Evolutionary conservation across 2,329 filamentous ascomycete genomes (phyloP), one percentile per base, ranked within the genome.

Genomic region (Pseudovirgaria hyperparasitica): DNA sequence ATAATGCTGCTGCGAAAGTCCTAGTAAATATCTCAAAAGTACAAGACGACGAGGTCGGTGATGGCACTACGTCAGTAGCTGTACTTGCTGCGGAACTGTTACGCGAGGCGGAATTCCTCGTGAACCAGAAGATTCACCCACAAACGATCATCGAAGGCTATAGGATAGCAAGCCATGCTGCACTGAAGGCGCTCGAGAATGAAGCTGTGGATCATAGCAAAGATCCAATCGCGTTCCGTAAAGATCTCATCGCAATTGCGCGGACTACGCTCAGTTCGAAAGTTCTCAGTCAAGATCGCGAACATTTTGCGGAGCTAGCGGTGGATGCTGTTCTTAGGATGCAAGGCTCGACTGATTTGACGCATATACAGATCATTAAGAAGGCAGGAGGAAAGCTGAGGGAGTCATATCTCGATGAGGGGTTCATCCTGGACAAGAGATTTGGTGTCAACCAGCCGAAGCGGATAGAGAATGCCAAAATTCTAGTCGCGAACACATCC

Each of bases 71-170:
- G 13, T 96, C 86, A n/a, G 90, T 98, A 30, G 79, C 90, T 22
- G 90, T 98, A 10, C 67, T 98, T 37, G 86, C 90, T 20, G 90
- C 90, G 33, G 90, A 98, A 64, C 71, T 98, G 33, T 69, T 98
- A 38, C 78, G 90, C 38, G 90, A 98, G 60, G 90, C 90, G 25
- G 90, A 98, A 65, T 87, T 92, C 64, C 72, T 98, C 26, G 84
- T 98, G 42, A 82, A 92, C 63, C 85, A 87, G 66, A 96, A 96
- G 65, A 94, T 98, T 46, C 90, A 98, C 58, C 90, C 90, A 27
- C 90, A 98, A 68, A 96, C 90, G 27, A 98, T 98, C 57, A 98
- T 98, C 50, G 90, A 98, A 51, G 90, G 90, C 27, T 98, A 92
- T 69, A 75, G 90, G 63, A 92, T 98, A 81, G 90, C 90, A 28